Percentiles rank a stretch among this genome's conserved stretches.
Conservation (phyloP, 768 basidiomycete species). For the Asterophora parasitica region DNA sequence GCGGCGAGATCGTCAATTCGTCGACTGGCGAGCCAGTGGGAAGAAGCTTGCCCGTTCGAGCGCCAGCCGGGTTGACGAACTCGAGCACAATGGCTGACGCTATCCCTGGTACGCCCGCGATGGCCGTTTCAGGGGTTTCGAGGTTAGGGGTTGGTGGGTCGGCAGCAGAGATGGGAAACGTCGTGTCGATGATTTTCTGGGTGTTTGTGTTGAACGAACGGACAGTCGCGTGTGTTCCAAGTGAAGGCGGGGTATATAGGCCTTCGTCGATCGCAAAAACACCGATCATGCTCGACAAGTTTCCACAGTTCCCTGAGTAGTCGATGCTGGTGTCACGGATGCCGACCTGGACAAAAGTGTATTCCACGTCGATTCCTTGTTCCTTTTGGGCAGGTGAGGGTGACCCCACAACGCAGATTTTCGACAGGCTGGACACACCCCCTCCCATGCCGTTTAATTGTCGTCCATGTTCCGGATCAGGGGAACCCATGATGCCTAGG, state of each 20-base stretch:
- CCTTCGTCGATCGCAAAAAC: slow-evolving; percentile 68
- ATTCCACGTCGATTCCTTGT: slow-evolving; percentile 55
- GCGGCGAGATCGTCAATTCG: slow-evolving; percentile 28
- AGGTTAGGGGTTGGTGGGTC: slow-evolving; percentile 33
- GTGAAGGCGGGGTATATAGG: slow-evolving; percentile 32
- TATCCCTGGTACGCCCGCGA: slow-evolving; percentile 67
- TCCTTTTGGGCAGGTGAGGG: slow-evolving; percentile 38
- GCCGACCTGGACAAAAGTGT: slow-evolving; percentile 65
- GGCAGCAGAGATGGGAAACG: slow-evolving; percentile 49
- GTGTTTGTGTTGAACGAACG: slow-evolving; percentile 72
- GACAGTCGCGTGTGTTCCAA: slow-evolving; percentile 36
- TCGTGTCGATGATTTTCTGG: slow-evolving; percentile 60
- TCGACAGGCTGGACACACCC: slow-evolving; percentile 69
- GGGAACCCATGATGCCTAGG: slow-evolving; percentile 77
- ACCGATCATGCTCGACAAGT: slow-evolving; percentile 69
- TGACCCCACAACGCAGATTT: slow-evolving; percentile 60
- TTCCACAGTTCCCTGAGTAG: slow-evolving; percentile 73
- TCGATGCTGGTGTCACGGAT: slow-evolving; percentile 58
- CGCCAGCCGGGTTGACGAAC: slow-evolving; percentile 62
- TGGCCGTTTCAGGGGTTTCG: slow-evolving; percentile 43
- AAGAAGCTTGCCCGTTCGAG: slow-evolving; percentile 65
- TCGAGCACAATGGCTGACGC: slow-evolving; percentile 64
- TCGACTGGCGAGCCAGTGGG: slow-evolving; percentile 54
- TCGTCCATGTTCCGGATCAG: slow-evolving; percentile 59
- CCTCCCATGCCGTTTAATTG: slow-evolving; percentile 84